Base-by-base conservation (phyloP, 306 rosid genomes). In the Corylus americana region DNA sequence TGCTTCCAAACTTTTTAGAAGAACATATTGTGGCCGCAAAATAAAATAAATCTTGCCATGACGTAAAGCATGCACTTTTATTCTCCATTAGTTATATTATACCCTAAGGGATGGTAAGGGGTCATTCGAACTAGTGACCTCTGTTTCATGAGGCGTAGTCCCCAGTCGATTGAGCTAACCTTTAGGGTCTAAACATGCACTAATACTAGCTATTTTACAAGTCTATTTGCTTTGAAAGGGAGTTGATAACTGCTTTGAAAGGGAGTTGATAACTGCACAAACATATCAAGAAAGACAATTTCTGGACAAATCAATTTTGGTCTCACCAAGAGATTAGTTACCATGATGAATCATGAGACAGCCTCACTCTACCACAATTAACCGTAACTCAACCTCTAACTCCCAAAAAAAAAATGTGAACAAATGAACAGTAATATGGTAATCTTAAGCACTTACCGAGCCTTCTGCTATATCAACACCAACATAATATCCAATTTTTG, bases 381-480 rank as follows among this genome's bases (percentile, higher is more conserved):
- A 61, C 14, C 20, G 31, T 31, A 63, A 29, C 18, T 37, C 29
- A 68, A 42, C 72, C 72, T 20, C 10, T 42, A 47, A 29, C 5
- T 55, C 8, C 63, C 16, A 74, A 79, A 62, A 55, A 66, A 39
- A 62, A 64, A 74, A 48, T 67, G 70, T 39, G 76, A 80, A 79
- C 50, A 55, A 82, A 55, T 5, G 12, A 67, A 72, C 39, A 20
- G 59, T 78, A 70, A 17, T 55, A 20, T 22, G 53, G 61, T 10
- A 69, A 76, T 77, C 9, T 45, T 39, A 29, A 83, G 77, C 64
- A 84, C 96, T 90, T 85, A 91, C 99, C 0, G 99, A 95, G 76
- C 99, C 99, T 63, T 93, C 97, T 9, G 99, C 98, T 22, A 95
- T 95, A 85, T 95, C 99, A 81, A 95, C 84, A 54, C 99, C 99